Evolutionary conservation across 225 moss, liverwort and hornwort genomes (phyloP).

Genomic region (Sphagnum tenellum): DNA sequence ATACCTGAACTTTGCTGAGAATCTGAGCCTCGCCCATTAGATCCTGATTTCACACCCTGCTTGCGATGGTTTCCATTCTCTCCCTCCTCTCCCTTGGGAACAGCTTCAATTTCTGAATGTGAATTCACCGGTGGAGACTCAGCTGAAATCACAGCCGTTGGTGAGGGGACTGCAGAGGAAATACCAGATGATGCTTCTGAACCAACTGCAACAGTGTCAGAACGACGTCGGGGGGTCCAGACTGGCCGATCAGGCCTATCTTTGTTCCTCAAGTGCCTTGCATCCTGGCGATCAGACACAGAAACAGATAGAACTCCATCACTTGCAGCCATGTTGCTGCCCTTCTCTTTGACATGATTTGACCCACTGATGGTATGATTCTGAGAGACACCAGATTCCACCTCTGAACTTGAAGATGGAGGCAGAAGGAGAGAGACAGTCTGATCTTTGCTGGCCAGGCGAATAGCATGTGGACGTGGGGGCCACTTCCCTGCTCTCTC

Average conservation of each 20-base stretch:
- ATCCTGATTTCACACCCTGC: slow-evolving; percentile 32
- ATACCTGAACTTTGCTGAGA: slow-evolving; percentile 33
- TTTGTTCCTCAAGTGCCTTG: slow-evolving; percentile 92
- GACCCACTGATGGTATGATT: neutral
- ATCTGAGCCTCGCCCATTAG: slow-evolving; percentile 32
- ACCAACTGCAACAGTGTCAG: slow-evolving; percentile 35
- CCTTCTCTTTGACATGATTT: slow-evolving; percentile 49
- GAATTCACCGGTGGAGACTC: slow-evolving; percentile 11
- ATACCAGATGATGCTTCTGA: slow-evolving; percentile 24
- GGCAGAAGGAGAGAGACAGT: slow-evolving; percentile 24
- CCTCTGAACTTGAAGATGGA: slow-evolving; percentile 27
- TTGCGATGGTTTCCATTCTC: slow-evolving; percentile 38
- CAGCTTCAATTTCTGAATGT: slow-evolving; percentile 23
- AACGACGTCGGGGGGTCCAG: slow-evolving; percentile 95
- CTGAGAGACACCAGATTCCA: slow-evolving; percentile 28
- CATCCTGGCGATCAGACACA: slow-evolving; percentile 67
- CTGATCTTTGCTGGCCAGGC: slow-evolving; percentile 77
- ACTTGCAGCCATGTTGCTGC: slow-evolving; percentile 25
- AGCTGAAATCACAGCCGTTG: slow-evolving; percentile 10
- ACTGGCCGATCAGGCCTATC: slow-evolving; percentile 97
- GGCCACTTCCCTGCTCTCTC: slow-evolving; percentile 90
- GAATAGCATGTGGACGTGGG: slow-evolving; percentile 82
- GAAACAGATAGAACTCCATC: slow-evolving; percentile 39
- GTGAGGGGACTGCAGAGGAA: slow-evolving; percentile 17
- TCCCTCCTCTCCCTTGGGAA: slow-evolving; percentile 42